A percentile compares a stretch with the other conserved stretches of the same genome.
Conservation (phyloP, 1,139 yeast species). For the Sugiyamaella grinbergsii region DNA sequence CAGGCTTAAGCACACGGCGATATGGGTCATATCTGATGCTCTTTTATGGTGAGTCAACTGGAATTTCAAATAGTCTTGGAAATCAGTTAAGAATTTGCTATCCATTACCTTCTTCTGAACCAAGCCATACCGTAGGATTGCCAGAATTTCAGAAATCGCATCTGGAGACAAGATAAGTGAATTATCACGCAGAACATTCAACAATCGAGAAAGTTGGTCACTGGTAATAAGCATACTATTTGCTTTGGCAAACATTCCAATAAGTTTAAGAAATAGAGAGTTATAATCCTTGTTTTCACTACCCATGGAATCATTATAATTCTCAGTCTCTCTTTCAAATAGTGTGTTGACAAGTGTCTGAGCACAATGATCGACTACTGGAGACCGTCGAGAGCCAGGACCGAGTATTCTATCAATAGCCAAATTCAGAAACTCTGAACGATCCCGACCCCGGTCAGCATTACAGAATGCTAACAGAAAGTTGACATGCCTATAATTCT, state of each 20-base stretch:
- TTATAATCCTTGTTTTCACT: background rate
- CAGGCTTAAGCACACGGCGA: slow-evolving; percentile 9
- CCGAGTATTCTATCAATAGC: slow-evolving; percentile 13
- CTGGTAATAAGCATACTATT: slow-evolving; percentile 18
- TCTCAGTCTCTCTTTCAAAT: slow-evolving; percentile 12
- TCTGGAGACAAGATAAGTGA: slow-evolving; percentile 43
- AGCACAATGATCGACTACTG: slow-evolving; percentile 2
- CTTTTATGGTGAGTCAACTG: slow-evolving; percentile 44
- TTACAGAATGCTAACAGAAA: slow-evolving; percentile 5
- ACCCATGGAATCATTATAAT: slow-evolving; percentile 2
- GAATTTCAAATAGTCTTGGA: slow-evolving; percentile 56
- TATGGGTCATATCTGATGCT: slow-evolving; percentile 9
- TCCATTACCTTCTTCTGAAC: slow-evolving; percentile 51
- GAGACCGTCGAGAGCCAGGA: background rate
- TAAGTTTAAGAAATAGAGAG: slow-evolving; percentile 3
- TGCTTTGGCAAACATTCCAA: slow-evolving; percentile 13
- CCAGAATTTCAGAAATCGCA: slow-evolving; percentile 49
- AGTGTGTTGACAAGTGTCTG: slow-evolving; percentile 6
- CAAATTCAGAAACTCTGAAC: slow-evolving; percentile 19
- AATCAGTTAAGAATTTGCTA: slow-evolving; percentile 52
- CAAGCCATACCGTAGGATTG: slow-evolving; percentile 55
- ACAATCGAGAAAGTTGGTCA: slow-evolving; percentile 51
- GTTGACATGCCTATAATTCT: slow-evolving; percentile 8
- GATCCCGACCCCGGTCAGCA: slow-evolving; percentile 1
- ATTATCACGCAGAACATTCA: background rate